Evolutionary conservation across 169 alveolate genomes (phyloP).

Genomic region (Cystoisospora suis): DNA sequence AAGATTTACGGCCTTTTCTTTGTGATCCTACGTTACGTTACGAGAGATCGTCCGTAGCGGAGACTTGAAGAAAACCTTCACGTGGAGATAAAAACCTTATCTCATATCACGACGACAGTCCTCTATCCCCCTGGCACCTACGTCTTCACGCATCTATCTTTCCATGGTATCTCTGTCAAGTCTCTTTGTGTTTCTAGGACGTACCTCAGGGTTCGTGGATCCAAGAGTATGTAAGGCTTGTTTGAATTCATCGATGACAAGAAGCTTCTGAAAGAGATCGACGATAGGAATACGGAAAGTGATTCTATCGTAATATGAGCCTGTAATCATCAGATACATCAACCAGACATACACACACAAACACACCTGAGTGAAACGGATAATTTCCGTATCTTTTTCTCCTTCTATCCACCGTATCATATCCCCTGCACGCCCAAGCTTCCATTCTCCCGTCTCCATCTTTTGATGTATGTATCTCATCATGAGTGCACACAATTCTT

Average conservation of each 20-base stretch:
- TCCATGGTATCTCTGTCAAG: background rate
- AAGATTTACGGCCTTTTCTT: too few relatives aligned
- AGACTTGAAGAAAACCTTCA: too few relatives aligned
- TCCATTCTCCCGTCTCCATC: background rate
- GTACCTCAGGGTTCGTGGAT: constrained; percentile 44
- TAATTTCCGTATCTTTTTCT: background rate
- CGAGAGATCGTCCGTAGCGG: too few relatives aligned
- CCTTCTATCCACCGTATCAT: background rate
- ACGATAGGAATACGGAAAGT: constrained; percentile 54
- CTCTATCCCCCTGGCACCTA: too few relatives aligned
- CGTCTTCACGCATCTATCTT: background rate
- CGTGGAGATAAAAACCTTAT: too few relatives aligned
- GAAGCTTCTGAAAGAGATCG: constrained; percentile 50
- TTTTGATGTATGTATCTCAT: background rate
- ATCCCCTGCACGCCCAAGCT: background rate
- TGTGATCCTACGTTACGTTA: too few relatives aligned
- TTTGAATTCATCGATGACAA: constrained; percentile 25
- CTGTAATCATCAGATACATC: background rate
- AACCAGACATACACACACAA: background rate
- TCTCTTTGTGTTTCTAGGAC: background rate
- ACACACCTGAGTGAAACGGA: background rate
- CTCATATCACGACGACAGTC: too few relatives aligned
- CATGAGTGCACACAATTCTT: too few relatives aligned
- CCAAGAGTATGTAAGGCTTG: constrained; percentile 26
- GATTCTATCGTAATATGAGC: constrained; percentile 59